Evolutionary conservation across 2,329 filamentous ascomycete genomes (phyloP).

Genomic region (Cladosporium sp.): DNA sequence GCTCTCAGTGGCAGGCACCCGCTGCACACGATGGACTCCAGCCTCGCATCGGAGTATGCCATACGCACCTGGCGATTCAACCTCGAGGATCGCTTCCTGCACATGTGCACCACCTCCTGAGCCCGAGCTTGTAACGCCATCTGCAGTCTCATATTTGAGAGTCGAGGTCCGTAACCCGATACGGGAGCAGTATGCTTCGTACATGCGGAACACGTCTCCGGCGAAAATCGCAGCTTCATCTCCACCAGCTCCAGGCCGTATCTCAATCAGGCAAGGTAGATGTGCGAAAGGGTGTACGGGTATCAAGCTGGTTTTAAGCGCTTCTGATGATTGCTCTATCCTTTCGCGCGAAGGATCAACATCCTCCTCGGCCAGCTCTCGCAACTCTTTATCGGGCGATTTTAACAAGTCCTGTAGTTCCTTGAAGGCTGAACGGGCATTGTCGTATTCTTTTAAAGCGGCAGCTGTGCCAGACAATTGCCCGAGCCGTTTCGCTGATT

Average conservation of each 20-base stretch:
- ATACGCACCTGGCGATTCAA: slow-evolving; percentile 77
- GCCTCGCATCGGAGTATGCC: slow-evolving; percentile 81
- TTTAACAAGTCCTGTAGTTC: slow-evolving; percentile 76
- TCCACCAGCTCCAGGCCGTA: slow-evolving; percentile 88
- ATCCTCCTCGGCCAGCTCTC: slow-evolving; percentile 66
- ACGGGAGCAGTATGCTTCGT: slow-evolving; percentile 73
- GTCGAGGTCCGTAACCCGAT: slow-evolving; percentile 67
- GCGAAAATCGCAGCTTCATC: slow-evolving; percentile 91
- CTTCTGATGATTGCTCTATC: slow-evolving; percentile 64
- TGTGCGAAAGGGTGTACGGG: slow-evolving; percentile 88
- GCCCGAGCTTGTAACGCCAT: slow-evolving; percentile 55
- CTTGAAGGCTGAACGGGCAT: slow-evolving; percentile 57
- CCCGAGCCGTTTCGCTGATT: slow-evolving; percentile 59
- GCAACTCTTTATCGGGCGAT: slow-evolving; percentile 60
- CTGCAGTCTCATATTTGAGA: slow-evolving; percentile 78
- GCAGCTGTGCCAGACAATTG: slow-evolving; percentile 56
- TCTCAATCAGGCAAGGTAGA: slow-evolving; percentile 86
- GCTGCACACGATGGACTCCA: slow-evolving; percentile 92
- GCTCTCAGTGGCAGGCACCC: slow-evolving; percentile 86
- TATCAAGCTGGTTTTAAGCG: slow-evolving; percentile 75
- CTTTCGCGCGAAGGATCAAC: slow-evolving; percentile 65
- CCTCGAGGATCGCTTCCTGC: slow-evolving; percentile 83
- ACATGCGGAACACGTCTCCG: slow-evolving; percentile 86
- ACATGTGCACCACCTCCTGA: slow-evolving; percentile 68
- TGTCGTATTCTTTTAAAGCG: slow-evolving; percentile 60